Evolutionary conservation across 331 rosid species (phyloP).

Genomic region (Rosa hybrid): DNA sequence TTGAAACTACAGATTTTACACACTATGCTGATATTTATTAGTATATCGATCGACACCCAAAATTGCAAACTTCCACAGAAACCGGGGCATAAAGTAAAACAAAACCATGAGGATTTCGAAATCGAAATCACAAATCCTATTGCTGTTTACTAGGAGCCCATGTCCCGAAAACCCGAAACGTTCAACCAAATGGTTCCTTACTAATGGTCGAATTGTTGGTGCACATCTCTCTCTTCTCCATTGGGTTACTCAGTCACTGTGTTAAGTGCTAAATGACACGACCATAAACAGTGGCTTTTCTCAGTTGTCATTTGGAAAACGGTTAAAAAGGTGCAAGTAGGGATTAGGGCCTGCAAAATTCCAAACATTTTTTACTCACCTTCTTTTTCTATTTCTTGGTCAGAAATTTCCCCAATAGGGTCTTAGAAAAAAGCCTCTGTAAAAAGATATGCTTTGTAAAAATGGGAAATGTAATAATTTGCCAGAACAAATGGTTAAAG

Average conservation of each 20-base stretch:
- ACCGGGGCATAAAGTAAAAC: no score
- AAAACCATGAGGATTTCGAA: neutral
- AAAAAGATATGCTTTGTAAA: neutral
- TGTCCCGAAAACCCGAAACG: conserved; percentile 60
- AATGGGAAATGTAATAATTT: neutral
- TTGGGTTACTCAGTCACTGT: conserved; percentile 18
- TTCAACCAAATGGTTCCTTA: conserved; percentile 45
- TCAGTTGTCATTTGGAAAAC: conserved; percentile 53
- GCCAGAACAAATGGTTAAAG: no score
- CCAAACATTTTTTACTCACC: conserved; percentile 24
- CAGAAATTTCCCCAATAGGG: neutral
- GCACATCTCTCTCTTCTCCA: conserved; percentile 25
- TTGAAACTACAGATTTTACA: no score
- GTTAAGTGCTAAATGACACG: conserved; percentile 72
- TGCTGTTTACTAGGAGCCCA: conserved; percentile 49
- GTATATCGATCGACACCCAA: no score
- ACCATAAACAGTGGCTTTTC: conserved; percentile 64
- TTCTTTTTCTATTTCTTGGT: neutral
- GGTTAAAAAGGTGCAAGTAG: conserved; percentile 30
- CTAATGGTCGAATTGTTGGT: conserved; percentile 46
- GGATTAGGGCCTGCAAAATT: conserved; percentile 15
- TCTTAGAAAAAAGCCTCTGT: neutral
- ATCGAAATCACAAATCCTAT: conserved; percentile 6
- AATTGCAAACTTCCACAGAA: no score
- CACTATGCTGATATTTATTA: no score